These are phyloP conservation scores for Carex kokanica DNA, from an alignment of 176 grass and related monocot genomes.

Conservation along the genomic window DNA sequence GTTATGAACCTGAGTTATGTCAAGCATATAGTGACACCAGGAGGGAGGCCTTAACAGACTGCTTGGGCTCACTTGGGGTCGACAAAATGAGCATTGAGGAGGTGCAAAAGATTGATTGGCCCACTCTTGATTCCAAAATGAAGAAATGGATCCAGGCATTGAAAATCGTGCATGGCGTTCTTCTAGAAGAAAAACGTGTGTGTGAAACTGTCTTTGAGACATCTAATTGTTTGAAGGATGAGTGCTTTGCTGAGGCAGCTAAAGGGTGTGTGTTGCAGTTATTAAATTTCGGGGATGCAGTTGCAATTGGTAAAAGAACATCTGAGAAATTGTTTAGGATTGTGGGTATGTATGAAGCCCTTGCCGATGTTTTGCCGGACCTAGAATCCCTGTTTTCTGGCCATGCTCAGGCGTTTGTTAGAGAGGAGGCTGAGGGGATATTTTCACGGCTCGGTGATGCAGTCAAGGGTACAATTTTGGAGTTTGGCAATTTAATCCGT, in stretches of 20 bases:
- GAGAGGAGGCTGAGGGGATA: constrained; percentile 55
- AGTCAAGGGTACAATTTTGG: constrained; percentile 48
- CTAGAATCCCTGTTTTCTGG: constrained; percentile 59
- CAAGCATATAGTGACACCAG: constrained; percentile 78
- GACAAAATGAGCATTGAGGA: constrained; percentile 82
- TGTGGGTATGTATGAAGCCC: constrained; percentile 81
- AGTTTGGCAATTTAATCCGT: constrained; percentile 70
- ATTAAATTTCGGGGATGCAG: constrained; percentile 84
- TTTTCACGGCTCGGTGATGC: constrained; percentile 60
- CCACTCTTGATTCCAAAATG: constrained; percentile 73
- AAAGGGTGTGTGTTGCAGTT: constrained; percentile 77
- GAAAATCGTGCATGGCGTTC: constrained; percentile 48
- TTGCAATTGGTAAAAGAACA: constrained; percentile 70
- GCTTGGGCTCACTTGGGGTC: constrained; percentile 60
- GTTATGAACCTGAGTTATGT: constrained; percentile 65
- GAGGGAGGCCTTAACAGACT: constrained; percentile 62
- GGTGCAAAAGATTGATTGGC: constrained; percentile 85
- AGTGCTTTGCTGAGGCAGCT: constrained; percentile 74
- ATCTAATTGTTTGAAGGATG: constrained; percentile 43
- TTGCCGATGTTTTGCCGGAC: constrained; percentile 57
- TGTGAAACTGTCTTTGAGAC: constrained; percentile 55
- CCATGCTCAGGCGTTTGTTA: constrained; percentile 50
- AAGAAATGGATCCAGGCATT: constrained; percentile 88
- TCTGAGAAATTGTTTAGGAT: constrained; percentile 79
- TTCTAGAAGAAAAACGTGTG: constrained; percentile 61